Base-by-base conservation (phyloP, 148 eudicot species). In the Rhododendron griersonianum region DNA sequence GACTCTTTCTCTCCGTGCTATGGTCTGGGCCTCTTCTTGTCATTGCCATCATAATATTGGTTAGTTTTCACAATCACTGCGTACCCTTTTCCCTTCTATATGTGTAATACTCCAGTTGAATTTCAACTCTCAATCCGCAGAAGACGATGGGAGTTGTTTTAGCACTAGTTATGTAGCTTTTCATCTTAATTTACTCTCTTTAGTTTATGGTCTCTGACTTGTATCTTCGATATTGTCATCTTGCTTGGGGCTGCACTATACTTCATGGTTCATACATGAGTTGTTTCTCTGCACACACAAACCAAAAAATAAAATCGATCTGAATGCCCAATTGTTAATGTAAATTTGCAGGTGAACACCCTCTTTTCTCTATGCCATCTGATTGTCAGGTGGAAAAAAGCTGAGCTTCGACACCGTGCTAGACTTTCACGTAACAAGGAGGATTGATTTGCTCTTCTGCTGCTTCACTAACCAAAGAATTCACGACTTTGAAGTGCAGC, bases 361-460 rank as follows among this genome's bases (percentile, higher is more conserved):
- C 94, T 97, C 39, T 91, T 97, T 87, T 95, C 98, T 0, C 37
- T 94, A 85, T 94, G 98, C 78, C 84, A 92, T 81, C 92, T 94
- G 48, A 93, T 97, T 18, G 95, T 97, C 35, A 91, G 81, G 63
- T 97, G 99, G 99, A 97, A 97, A 90, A 90, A 86, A 80, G 98
- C 98, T n/a, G 98, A 97, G 90, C 99, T 94, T 77, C 92, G 90
- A 87, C 98, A 97, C 88, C 99, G 98, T 21, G 98, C 99, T 76
- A 92, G 93, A 84, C 90, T 89, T 86, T 84, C 96, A 50, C 93
- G 89, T 74, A 90, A 89, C 85, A 96, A 96, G 90, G 89, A 91
- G 55, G 93, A 89, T 19, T 95, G 84, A 93, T 41, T 53, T 73
- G 33, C 79, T 73, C 23, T 83, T 78, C 84, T 87, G 35, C 51